These are phyloP conservation scores for Actinidia arguta DNA, from an alignment of 179 eudicot genomes.

Conservation along the genomic window DNA sequence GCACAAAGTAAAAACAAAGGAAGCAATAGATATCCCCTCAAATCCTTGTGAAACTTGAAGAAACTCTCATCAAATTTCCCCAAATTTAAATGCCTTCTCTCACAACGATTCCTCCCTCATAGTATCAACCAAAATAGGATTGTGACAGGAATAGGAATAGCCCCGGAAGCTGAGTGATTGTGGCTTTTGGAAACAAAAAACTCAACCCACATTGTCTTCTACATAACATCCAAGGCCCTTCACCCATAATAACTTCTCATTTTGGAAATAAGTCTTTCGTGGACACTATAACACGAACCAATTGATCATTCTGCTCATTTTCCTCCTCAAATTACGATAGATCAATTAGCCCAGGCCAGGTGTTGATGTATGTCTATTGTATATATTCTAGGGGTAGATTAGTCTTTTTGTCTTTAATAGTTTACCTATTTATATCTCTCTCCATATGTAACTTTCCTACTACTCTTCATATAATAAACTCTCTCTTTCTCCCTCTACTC, in stretches of 20 bases:
- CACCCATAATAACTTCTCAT: too few relatives aligned
- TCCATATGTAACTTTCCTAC: too few relatives aligned
- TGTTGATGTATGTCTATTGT: too few relatives aligned
- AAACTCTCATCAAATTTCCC: neutral
- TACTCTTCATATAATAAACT: too few relatives aligned
- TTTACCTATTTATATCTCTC: too few relatives aligned
- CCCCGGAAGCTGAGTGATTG: neutral
- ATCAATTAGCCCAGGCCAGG: constrained; percentile 19
- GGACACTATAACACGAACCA: too few relatives aligned
- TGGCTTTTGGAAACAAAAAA: neutral
- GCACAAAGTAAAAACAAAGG: neutral
- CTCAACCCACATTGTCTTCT: neutral
- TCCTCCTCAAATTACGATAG: constrained; percentile 2
- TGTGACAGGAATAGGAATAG: neutral
- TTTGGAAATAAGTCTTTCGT: too few relatives aligned
- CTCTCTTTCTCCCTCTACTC: too few relatives aligned
- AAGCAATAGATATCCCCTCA: neutral
- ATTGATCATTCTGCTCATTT: neutral
- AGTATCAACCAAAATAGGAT: neutral
- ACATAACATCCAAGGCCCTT: too few relatives aligned
- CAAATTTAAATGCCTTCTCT: neutral
- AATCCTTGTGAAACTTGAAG: neutral
- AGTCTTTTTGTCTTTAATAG: too few relatives aligned
- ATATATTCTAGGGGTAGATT: too few relatives aligned
- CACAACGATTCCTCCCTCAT: neutral